Evolutionary conservation across 2,329 filamentous ascomycete species (phyloP).

Genomic region (Monilinia laxa): DNA sequence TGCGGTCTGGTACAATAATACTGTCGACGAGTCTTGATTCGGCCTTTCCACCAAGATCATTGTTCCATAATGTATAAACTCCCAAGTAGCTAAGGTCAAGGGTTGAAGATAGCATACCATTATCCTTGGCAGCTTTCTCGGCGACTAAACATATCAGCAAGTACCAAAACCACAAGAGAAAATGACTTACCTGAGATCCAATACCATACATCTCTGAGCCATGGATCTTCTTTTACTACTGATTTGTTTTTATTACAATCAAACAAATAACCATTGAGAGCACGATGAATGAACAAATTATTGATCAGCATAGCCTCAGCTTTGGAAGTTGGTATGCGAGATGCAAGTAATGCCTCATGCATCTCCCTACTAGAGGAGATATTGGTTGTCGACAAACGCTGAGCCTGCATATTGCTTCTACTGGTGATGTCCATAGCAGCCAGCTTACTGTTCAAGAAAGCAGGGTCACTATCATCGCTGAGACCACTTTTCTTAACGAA

Average conservation of each 20-base stretch:
- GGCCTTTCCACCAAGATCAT: conserved; percentile 61
- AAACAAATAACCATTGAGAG: conserved; percentile 62
- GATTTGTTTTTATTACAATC: conserved; percentile 63
- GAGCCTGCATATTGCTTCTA: conserved; percentile 9
- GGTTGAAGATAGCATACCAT: conserved; percentile 67
- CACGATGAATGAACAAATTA: conserved; percentile 58
- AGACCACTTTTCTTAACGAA: background rate
- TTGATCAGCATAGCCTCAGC: conserved; percentile 39
- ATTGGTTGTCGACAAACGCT: conserved; percentile 14
- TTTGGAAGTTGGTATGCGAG: conserved; percentile 31
- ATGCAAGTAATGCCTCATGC: conserved; percentile 54
- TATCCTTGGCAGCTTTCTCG: conserved; percentile 61
- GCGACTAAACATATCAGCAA: conserved; percentile 48
- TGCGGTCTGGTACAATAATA: conserved; percentile 45
- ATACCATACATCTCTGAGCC: conserved; percentile 77
- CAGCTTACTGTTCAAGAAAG: conserved; percentile 25
- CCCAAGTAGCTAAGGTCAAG: conserved; percentile 77
- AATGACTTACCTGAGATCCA: conserved; percentile 63
- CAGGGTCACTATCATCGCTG: background rate
- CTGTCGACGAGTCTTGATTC: conserved; percentile 50
- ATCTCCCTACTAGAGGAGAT: conserved; percentile 53
- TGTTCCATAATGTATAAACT: conserved; percentile 69
- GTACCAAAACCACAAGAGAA: conserved; percentile 2
- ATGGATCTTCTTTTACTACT: conserved; percentile 69
- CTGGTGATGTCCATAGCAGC: conserved; percentile 25